A percentile compares a stretch with the other conserved stretches of the same genome.
phyloP scores from a whole-genome alignment of 169 alveolate genomes.

The Plasmodium gonderi region DNA sequence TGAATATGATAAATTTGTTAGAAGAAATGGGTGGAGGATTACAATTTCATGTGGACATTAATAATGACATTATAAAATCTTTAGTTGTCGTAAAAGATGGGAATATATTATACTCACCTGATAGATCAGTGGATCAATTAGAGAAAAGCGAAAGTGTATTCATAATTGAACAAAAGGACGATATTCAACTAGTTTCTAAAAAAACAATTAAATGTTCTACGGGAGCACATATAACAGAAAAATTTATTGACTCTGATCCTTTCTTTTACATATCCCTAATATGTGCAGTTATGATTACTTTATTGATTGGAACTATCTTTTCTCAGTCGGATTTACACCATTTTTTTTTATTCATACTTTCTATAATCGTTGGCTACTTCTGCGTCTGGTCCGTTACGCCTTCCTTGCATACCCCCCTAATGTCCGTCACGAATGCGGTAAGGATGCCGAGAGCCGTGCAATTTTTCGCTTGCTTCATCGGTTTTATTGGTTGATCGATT shows the following conservation, averaged over 20 bases:
- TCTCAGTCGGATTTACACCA: slow-evolving; percentile 64
- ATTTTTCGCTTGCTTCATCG: too few relatives aligned
- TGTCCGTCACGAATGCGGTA: slow-evolving; percentile 94
- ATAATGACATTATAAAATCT: slow-evolving; percentile 82
- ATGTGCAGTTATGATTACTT: slow-evolving; percentile 9
- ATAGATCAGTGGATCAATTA: slow-evolving; percentile 18
- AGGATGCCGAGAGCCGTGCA: background rate
- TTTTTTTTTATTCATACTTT: slow-evolving; percentile 57
- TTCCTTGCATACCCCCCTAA: slow-evolving; percentile 93
- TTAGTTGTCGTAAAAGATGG: slow-evolving; percentile 82
- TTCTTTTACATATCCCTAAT: slow-evolving; percentile 43
- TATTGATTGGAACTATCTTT: slow-evolving; percentile 25
- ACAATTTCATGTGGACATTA: slow-evolving; percentile 80
- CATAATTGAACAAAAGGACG: slow-evolving; percentile 12
- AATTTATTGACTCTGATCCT: slow-evolving; percentile 57
- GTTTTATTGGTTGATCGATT: too few relatives aligned
- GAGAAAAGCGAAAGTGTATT: slow-evolving; percentile 68
- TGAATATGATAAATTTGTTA: slow-evolving; percentile 86
- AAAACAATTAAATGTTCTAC: slow-evolving; percentile 72
- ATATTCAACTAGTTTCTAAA: slow-evolving; percentile 68
- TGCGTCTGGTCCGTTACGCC: slow-evolving; percentile 94
- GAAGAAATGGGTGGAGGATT: slow-evolving; percentile 87
- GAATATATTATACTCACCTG: slow-evolving; percentile 76
- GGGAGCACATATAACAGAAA: slow-evolving; percentile 37
- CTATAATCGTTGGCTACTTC: slow-evolving; percentile 90